Evolutionary conservation across 768 basidiomycete genomes (phyloP).

Genomic region (Pluteus cervinus): DNA sequence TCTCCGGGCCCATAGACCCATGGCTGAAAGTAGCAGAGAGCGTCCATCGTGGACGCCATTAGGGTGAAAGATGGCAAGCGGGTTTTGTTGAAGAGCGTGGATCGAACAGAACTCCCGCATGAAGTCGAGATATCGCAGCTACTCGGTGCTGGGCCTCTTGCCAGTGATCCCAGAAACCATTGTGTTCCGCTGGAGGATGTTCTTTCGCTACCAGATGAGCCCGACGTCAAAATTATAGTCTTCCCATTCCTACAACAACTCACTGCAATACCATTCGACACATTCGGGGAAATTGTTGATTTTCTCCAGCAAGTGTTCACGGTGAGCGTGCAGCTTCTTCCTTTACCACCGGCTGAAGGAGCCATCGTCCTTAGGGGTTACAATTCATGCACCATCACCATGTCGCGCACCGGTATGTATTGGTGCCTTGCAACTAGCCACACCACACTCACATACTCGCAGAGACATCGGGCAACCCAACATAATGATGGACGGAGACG

Average conservation of each 20-base stretch:
- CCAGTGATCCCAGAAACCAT: slow-evolving; percentile 23
- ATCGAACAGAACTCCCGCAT: slow-evolving; percentile 23
- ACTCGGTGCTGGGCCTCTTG: slow-evolving; percentile 8
- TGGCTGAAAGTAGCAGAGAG: no score
- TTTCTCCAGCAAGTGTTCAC: slow-evolving; percentile 22
- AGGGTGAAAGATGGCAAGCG: slow-evolving; percentile 21
- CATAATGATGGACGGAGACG: slow-evolving; percentile 20
- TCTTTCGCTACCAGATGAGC: slow-evolving; percentile 15
- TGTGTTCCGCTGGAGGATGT: slow-evolving; percentile 25
- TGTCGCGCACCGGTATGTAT: slow-evolving; percentile 22
- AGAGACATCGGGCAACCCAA: slow-evolving; percentile 25
- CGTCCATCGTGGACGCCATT: slow-evolving; percentile 25
- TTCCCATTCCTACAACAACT: slow-evolving; percentile 20
- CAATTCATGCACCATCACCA: slow-evolving; percentile 27
- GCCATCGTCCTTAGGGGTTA: slow-evolving; percentile 16
- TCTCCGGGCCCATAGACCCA: no score
- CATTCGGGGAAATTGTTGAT: slow-evolving; percentile 24
- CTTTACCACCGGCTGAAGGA: not conserved
- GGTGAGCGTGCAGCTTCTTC: slow-evolving; percentile 6
- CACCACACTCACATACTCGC: not conserved
- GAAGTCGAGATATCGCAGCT: slow-evolving; percentile 15
- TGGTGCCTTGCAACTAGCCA: not conserved
- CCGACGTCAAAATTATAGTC: slow-evolving; percentile 14
- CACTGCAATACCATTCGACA: slow-evolving; percentile 18
- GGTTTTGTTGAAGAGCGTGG: slow-evolving; percentile 24